Evolutionary conservation across 345 rosid genomes (phyloP).

Genomic region (Boechera divaricarpa): DNA sequence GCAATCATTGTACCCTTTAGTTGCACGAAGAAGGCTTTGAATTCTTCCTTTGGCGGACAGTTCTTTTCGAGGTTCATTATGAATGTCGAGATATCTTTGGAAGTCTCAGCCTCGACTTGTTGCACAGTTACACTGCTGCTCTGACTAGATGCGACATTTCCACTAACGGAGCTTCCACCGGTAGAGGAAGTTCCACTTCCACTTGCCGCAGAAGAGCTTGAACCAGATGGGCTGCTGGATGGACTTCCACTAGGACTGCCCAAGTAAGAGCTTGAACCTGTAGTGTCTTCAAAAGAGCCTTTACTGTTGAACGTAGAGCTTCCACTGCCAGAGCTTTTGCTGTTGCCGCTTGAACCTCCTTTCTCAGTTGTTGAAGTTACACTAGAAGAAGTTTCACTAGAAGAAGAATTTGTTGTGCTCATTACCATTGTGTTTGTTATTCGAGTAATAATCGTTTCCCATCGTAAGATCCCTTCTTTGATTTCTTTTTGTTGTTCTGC

Average conservation of each 20-base stretch:
- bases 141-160: not conserved
- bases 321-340: not conserved
- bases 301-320: not conserved
- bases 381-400: not conserved
- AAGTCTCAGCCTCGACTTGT: constrained; percentile 26
- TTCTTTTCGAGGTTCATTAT: constrained; percentile 41
- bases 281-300: constrained; percentile 18
- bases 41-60: constrained; percentile 43
- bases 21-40: constrained; percentile 41
- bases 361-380: not conserved
- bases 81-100: constrained; percentile 23
- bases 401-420: constrained; percentile 18
- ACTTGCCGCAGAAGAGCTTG: not conserved
- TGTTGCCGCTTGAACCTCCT: not conserved
- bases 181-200: not conserved
- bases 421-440: constrained; percentile 34
- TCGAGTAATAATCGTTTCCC: constrained; percentile 25
- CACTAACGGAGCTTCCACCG: not conserved
- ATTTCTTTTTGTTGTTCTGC: constrained; percentile 37
- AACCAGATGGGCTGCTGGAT: not conserved
- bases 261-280: not conserved
- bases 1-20: constrained; percentile 33
- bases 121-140: not conserved
- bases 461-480: constrained; percentile 42
- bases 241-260: constrained; percentile 33